These are phyloP conservation scores for Zymoseptoria pseudotritici DNA, from an alignment of 2,329 filamentous ascomycete genomes.

Conservation along the genomic window DNA sequence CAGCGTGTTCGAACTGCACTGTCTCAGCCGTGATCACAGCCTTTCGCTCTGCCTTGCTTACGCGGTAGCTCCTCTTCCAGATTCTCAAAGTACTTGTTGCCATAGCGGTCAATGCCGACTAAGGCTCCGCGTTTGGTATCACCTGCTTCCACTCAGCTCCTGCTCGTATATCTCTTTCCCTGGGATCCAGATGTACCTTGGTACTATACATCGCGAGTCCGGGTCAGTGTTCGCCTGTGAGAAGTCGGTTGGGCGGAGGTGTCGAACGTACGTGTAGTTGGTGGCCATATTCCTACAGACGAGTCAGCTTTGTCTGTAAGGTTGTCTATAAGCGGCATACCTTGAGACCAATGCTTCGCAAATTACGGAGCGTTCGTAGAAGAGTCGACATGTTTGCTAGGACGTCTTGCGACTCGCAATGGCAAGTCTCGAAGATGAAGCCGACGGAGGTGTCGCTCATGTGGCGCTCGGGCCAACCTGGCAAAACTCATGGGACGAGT, in stretches of 20 bases:
- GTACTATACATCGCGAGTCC: constrained; percentile 22
- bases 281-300: constrained; percentile 70
- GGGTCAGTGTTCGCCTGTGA: constrained; percentile 11
- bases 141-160: constrained; percentile 49
- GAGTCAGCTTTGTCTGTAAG: constrained; percentile 25
- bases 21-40: constrained; percentile 1
- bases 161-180: constrained; percentile 5
- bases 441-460: not conserved
- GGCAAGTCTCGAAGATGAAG: not conserved
- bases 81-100: constrained; percentile 99
- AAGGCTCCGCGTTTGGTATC: constrained; percentile 92
- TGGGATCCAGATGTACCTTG: constrained; percentile 24
- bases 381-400: constrained; percentile 75
- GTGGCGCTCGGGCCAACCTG: not conserved
- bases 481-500: not conserved
- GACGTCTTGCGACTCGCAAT: constrained; percentile 6
- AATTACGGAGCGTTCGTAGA: constrained; percentile 74
- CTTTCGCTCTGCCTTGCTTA: constrained; percentile 41
- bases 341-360: constrained; percentile 83
- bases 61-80: constrained; percentile 77
- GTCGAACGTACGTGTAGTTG: constrained; percentile 74
- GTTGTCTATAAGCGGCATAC: constrained; percentile 39
- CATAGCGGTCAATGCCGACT: constrained; percentile 78
- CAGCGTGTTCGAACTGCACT: constrained; percentile 79
- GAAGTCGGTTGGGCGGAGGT: constrained; percentile 9